A percentile compares a stretch with the other conserved stretches of the same genome.
Evolutionary conservation across 2,329 filamentous ascomycete species (phyloP).

Genomic region (Scedosporium aurantiacum): DNA sequence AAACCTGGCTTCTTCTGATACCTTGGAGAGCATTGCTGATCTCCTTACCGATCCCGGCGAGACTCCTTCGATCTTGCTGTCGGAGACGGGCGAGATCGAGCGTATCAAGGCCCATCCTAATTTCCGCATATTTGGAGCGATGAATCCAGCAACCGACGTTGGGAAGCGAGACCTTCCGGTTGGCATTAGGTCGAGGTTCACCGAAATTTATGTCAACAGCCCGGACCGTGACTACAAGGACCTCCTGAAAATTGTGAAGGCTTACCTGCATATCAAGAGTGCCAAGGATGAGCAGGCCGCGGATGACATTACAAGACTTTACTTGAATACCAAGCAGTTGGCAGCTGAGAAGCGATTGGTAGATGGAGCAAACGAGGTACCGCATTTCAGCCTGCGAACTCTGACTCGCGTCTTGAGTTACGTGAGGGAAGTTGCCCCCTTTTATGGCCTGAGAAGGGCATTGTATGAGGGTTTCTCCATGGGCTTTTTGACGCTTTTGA

Average conservation of each 20-base stretch:
- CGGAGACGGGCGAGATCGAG: constrained; percentile 88
- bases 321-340: constrained; percentile 75
- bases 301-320: constrained; percentile 74
- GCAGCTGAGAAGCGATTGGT: constrained; percentile 76
- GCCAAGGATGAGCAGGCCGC: constrained; percentile 63
- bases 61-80: constrained; percentile 73
- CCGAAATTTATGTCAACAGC: constrained; percentile 86
- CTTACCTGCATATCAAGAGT: constrained; percentile 66
- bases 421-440: constrained; percentile 69
- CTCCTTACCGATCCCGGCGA: constrained; percentile 64
- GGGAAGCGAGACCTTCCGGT: constrained; percentile 90
- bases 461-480: constrained; percentile 95
- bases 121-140: constrained; percentile 93
- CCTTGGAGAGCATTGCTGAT: constrained; percentile 85
- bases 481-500: constrained; percentile 88
- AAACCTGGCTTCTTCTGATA: constrained; percentile 89
- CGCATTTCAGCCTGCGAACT: constrained; percentile 93
- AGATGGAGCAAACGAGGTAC: constrained; percentile 89
- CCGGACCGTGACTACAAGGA: constrained; percentile 82
- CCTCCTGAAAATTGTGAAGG: constrained; percentile 75
- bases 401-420: constrained; percentile 84
- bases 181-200: constrained; percentile 83
- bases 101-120: constrained; percentile 80
- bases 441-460: constrained; percentile 75
- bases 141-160: constrained; percentile 97